phyloP scores from a whole-genome alignment of 2,329 filamentous ascomycete species.

The Taxawa tesnikishii region DNA sequence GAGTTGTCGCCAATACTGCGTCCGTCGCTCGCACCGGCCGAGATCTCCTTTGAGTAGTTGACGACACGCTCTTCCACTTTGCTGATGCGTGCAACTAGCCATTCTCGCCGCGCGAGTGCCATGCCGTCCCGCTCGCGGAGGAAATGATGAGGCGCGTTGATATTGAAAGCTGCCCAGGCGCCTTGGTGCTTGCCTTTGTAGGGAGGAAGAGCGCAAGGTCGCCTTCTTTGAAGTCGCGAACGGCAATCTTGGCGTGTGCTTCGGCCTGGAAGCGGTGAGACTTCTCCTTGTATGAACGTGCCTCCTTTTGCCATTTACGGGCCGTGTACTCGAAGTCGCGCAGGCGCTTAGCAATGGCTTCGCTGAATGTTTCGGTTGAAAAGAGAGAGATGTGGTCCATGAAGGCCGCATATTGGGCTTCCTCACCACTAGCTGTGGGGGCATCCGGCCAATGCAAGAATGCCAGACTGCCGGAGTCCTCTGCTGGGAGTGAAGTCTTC shows the following conservation, averaged over 20 bases:
- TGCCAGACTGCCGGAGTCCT: conserved; percentile 44
- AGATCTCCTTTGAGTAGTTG: conserved; percentile 71
- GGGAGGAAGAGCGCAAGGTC: conserved; percentile 90
- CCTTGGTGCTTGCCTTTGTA: conserved; percentile 89
- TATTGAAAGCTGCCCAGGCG: conserved; percentile 97
- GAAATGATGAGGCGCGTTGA: conserved; percentile 95
- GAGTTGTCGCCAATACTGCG: conserved; percentile 6
- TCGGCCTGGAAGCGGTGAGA: conserved; percentile 71
- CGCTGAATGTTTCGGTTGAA: conserved; percentile 71
- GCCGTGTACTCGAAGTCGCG: conserved; percentile 90
- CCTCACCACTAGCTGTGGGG: conserved; percentile 52
- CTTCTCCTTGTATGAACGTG: conserved; percentile 71
- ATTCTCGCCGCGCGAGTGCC: conserved; percentile 72
- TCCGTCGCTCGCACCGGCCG: conserved; percentile 22
- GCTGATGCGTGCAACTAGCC: conserved; percentile 89
- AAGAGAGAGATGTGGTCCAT: conserved; percentile 63
- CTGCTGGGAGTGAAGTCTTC: conserved; percentile 36
- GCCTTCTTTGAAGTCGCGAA: conserved; percentile 89
- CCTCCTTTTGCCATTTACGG: conserved; percentile 85
- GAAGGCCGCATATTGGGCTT: conserved; percentile 62
- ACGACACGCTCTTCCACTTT: conserved; percentile 89
- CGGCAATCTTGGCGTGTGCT: conserved; percentile 90
- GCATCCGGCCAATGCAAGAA: conserved; percentile 75
- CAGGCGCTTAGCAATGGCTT: conserved; percentile 76
- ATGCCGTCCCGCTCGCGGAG: conserved; percentile 85